phyloP scores from a whole-genome alignment of 1,284 basidiomycete species.

The Leccinum griseonigrum region DNA sequence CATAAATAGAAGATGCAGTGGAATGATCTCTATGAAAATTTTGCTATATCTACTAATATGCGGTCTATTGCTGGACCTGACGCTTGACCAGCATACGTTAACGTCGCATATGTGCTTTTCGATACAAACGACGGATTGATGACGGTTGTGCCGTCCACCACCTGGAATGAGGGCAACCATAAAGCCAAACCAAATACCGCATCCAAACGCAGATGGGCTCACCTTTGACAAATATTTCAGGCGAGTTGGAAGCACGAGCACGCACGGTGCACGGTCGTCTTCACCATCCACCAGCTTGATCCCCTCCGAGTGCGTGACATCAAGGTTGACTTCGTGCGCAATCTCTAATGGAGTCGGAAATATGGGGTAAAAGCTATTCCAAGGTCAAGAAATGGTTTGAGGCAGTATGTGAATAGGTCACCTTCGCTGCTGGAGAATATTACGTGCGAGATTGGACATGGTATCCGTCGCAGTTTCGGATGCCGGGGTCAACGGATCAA shows the following conservation, averaged over 20 bases:
- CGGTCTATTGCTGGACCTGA: conserved; percentile 35
- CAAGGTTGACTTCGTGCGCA: conserved; percentile 80
- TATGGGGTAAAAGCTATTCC: conserved; percentile 85
- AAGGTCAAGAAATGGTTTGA: conserved; percentile 4
- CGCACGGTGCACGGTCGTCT: conserved; percentile 63
- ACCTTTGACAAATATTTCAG: conserved; percentile 88
- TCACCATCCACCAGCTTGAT: conserved; percentile 46
- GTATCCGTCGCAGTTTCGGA: conserved; percentile 60
- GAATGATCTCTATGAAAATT: conserved; percentile 18
- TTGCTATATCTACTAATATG: conserved; percentile 35
- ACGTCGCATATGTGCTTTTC: conserved; percentile 53
- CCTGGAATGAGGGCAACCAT: conserved; percentile 34
- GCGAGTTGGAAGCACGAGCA: conserved; percentile 82
- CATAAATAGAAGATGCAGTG: not conserved
- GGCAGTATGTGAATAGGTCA: conserved; percentile 28
- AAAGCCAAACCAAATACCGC: not conserved
- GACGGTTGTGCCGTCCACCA: conserved; percentile 62
- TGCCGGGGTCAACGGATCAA: conserved; percentile 43
- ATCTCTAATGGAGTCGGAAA: conserved; percentile 83
- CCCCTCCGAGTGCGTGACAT: conserved; percentile 70
- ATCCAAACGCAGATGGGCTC: conserved; percentile 13
- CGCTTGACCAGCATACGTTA: conserved; percentile 37
- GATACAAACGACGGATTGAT: conserved; percentile 73
- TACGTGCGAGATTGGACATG: conserved; percentile 78
- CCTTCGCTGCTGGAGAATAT: conserved; percentile 87